Evolutionary conservation across 768 basidiomycete genomes (phyloP).

Genomic region (Phlebiopsis flavidoalba): DNA sequence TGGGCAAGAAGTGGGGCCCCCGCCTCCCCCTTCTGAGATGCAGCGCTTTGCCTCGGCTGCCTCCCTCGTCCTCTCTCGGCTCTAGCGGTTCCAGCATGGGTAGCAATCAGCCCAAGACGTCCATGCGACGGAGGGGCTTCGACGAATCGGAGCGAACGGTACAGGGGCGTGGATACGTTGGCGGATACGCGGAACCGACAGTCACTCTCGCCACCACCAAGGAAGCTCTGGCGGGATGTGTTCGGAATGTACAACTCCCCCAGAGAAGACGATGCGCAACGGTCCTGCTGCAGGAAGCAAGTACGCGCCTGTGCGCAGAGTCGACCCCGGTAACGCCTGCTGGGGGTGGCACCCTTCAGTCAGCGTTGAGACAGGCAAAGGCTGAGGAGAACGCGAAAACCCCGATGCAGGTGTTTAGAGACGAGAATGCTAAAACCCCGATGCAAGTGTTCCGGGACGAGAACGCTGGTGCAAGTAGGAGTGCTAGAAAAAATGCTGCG

Average conservation of each 20-base stretch:
- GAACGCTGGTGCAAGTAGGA: constrained; percentile 5
- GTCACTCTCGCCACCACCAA: constrained; percentile 96
- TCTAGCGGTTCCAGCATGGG: constrained; percentile 7
- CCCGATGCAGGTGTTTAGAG: neutral
- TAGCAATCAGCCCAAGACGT: constrained; percentile 22
- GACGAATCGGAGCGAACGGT: neutral
- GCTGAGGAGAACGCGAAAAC: neutral
- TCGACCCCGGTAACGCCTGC: constrained; percentile 49
- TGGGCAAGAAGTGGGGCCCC: constrained; percentile 80
- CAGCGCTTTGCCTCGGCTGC: constrained; percentile 29
- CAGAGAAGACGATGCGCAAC: constrained; percentile 64
- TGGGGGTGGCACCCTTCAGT: constrained; percentile 1
- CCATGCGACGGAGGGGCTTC: neutral
- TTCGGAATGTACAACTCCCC: constrained; percentile 96
- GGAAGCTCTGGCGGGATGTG: constrained; percentile 88
- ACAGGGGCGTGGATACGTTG: constrained; percentile 37
- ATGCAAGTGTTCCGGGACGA: constrained; percentile 1
- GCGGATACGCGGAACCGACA: constrained; percentile 61
- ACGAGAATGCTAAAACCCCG: constrained; percentile 13
- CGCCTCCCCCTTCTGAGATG: constrained; percentile 41
- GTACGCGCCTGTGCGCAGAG: constrained; percentile 63
- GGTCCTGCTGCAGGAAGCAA: constrained; percentile 54
- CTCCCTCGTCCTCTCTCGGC: neutral
- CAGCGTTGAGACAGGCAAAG: neutral
- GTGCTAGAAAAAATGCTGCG: constrained; percentile 37